Evolutionary conservation across 225 moss, liverwort and hornwort species (phyloP), one percentile per base, ranked within the genome.

Genomic region (Asterella californica): DNA sequence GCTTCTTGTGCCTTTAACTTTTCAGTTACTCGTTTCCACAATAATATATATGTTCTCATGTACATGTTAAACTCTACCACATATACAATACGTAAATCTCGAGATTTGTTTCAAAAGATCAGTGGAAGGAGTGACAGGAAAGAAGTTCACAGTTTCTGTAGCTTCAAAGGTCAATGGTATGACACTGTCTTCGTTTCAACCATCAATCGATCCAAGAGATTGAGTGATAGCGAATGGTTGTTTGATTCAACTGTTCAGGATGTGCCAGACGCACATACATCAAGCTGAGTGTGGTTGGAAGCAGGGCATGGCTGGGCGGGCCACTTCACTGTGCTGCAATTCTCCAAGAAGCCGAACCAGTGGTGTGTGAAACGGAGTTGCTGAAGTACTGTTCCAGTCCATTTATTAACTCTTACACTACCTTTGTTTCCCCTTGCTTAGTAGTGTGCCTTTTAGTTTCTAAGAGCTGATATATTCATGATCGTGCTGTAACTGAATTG

Each of bases 81-180:
- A 48, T 48, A 12, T 52, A 52, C 17, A 52, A 52, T 52, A 12
- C 65, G 11, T 17, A 33, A 61, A 15, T 67, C 67, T 67, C 36
- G 67, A 67, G 67, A 67, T 33, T 25, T 34, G 67, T 18, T 67
- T 24, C 0, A 15, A 62, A 8, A n/a, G 8, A 7, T 67, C 15
- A 67, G 19, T 36, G 11, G 11, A 67, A 67, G 9, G 2, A 67
- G 67, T 9, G 67, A 32, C 33, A 67, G 67, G 4, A 15, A 29
- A 67, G 10, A 67, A 67, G 36, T 36, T 67, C 67, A 33, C 15
- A 15, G 67, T 67, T 67, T 33, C 67, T 67, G 67, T 67, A 67
- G 67, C 67, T 67, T 67, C 15, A 15, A 18, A 15, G 67, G 67
- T 67, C 36, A 67, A 67, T 33, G 34, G 12, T 2, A 67, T 33